Evolutionary conservation across 768 basidiomycete species (phyloP).

Genomic region (Steccherinum ochraceum): DNA sequence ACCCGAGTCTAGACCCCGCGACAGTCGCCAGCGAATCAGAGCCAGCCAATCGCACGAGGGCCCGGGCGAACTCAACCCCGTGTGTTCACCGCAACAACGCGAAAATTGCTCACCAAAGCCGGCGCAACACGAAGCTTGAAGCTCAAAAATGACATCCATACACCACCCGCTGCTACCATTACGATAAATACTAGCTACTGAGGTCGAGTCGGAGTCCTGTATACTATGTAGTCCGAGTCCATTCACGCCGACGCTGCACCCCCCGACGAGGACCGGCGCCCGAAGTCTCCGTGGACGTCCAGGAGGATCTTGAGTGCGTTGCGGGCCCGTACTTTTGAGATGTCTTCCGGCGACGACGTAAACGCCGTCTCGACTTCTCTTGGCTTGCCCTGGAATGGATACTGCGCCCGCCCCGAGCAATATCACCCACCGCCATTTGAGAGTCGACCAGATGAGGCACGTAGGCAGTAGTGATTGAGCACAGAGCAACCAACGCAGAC

Average conservation of each 20-base stretch:
- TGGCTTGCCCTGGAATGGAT: constrained; percentile 72
- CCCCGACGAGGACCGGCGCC: constrained; percentile 17
- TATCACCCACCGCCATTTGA: constrained; percentile 12
- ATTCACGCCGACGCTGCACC: neutral
- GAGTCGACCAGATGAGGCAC: constrained; percentile 5
- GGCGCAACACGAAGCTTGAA: too few species aligned
- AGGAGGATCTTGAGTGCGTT: constrained; percentile 91
- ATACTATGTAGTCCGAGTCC: too few species aligned
- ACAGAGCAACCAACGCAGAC: too few species aligned
- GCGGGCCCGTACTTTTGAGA: constrained; percentile 84
- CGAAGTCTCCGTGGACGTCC: constrained; percentile 85
- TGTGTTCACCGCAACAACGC: constrained; percentile 3
- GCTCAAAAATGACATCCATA: too few species aligned
- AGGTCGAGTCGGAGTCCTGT: too few species aligned
- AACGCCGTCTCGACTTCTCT: constrained; percentile 64
- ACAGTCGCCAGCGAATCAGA: too few species aligned
- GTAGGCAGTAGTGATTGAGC: too few species aligned
- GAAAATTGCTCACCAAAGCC: too few species aligned
- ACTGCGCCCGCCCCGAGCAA: constrained; percentile 46
- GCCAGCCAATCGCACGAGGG: neutral
- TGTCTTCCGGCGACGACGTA: constrained; percentile 69
- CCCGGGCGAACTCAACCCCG: neutral
- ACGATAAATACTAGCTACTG: neutral
- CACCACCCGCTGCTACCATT: neutral
- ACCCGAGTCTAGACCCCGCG: too few species aligned